phyloP scores from a whole-genome alignment of 768 basidiomycete genomes.

The Mrakia hoshinonis region DNA sequence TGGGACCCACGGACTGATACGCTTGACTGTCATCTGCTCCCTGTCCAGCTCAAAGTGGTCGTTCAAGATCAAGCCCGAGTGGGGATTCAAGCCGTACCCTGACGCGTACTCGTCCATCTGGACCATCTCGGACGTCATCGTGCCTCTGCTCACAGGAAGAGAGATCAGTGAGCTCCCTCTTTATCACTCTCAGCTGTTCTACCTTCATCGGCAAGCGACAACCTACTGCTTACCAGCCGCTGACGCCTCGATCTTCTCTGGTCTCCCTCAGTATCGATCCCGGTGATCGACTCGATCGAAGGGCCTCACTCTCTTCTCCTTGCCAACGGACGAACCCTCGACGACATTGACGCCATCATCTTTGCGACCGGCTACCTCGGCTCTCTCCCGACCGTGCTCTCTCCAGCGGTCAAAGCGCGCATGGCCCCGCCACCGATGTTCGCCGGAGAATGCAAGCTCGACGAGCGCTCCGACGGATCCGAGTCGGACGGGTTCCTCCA shows the following conservation, averaged over 20 bases:
- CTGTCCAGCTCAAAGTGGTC: neutral
- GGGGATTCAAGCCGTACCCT: neutral
- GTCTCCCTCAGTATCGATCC: neutral
- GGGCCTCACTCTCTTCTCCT: neutral
- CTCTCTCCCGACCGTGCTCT: neutral
- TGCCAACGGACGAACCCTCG: neutral
- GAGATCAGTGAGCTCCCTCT: neutral
- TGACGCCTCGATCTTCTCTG: neutral
- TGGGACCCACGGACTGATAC: no score
- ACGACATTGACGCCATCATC: neutral
- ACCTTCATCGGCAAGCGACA: no score
- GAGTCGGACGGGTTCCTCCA: neutral
- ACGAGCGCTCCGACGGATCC: neutral
- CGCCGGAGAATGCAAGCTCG: neutral
- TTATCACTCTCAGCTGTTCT: no score
- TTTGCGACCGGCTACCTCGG: neutral
- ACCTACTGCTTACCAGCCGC: no score
- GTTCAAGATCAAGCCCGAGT: neutral
- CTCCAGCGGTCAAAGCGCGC: neutral
- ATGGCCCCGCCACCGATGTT: neutral
- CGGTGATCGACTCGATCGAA: neutral
- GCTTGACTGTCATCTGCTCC: no score
- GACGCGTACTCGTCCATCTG: neutral
- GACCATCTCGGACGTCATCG: neutral
- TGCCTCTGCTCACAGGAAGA: neutral